These are phyloP conservation scores for Parascedosporium putredinis DNA, from an alignment of 2,329 filamentous ascomycete genomes.

Conservation along the genomic window DNA sequence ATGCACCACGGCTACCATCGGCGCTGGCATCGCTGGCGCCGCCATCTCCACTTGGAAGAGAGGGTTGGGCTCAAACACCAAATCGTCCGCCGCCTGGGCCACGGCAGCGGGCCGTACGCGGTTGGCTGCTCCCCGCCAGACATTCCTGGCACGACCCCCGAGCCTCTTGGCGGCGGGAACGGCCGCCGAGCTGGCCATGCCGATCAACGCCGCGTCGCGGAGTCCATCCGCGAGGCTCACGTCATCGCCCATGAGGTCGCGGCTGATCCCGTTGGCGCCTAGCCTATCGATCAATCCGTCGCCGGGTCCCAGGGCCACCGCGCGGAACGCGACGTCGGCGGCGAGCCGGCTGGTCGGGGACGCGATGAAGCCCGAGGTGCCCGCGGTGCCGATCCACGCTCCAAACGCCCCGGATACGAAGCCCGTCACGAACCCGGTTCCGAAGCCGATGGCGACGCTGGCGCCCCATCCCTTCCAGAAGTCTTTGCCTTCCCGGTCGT, in stretches of 20 bases:
- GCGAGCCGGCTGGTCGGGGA: not conserved
- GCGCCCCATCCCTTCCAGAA: not conserved
- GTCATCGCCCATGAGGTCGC: not conserved
- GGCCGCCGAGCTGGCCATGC: not conserved
- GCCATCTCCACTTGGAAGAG: not conserved
- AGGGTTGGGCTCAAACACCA: not conserved
- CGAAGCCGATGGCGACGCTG: not conserved
- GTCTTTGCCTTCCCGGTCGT: not conserved
- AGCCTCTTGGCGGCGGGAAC: not conserved
- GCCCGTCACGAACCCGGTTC: not conserved
- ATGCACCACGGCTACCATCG: not conserved
- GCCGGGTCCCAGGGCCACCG: not conserved
- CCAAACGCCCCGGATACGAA: not conserved
- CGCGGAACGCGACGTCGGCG: not conserved
- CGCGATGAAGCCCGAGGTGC: not conserved
- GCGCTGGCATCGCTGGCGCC: not conserved
- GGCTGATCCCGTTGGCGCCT: not conserved
- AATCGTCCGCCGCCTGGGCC: not conserved
- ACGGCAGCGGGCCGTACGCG: not conserved
- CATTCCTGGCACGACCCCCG: not conserved
- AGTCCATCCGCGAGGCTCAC: not conserved
- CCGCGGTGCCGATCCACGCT: not conserved
- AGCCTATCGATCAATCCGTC: not conserved
- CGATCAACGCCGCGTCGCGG: not conserved
- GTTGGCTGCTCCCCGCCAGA: not conserved